A percentile compares a stretch with the other conserved stretches of the same genome.
phyloP scores from a whole-genome alignment of 1,139 yeast species.

The Diutina neorugosa region DNA sequence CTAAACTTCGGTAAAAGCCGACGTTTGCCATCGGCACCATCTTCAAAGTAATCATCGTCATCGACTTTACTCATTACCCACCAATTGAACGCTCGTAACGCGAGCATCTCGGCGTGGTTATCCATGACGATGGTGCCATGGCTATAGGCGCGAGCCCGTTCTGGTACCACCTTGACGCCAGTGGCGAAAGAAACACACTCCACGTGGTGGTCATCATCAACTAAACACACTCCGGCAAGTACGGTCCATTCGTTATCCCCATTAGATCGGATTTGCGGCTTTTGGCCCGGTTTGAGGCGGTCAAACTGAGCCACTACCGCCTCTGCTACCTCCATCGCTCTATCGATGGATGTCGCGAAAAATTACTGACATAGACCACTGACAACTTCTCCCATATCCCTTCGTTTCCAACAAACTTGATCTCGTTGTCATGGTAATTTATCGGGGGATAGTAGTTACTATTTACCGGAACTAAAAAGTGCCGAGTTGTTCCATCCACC shows the following conservation, averaged over 20 bases:
- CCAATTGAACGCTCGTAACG: slow-evolving; percentile 56
- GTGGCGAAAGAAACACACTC: slow-evolving; percentile 44
- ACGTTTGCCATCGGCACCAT: background rate
- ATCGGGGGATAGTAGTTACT: no score
- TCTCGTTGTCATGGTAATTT: background rate
- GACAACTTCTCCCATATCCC: no score
- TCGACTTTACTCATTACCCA: slow-evolving; percentile 13
- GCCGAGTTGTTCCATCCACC: background rate
- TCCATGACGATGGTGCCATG: slow-evolving; percentile 66
- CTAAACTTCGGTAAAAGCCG: slow-evolving; percentile 19
- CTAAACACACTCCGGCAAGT: slow-evolving; percentile 48
- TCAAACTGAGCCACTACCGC: background rate
- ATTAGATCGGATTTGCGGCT: slow-evolving; percentile 48
- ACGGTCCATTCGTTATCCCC: slow-evolving; percentile 77
- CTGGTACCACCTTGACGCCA: slow-evolving; percentile 74
- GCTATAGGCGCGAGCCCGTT: slow-evolving; percentile 26
- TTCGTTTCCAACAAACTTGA: background rate
- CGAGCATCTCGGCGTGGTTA: slow-evolving; percentile 77
- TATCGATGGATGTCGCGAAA: background rate
- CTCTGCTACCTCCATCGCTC: background rate
- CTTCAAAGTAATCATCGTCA: background rate
- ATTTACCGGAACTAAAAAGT: background rate
- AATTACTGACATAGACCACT: no score
- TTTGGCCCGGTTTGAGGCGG: slow-evolving; percentile 11
- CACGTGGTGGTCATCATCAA: slow-evolving; percentile 21